Evolutionary conservation across 371 early-diverging fungal genomes (phyloP), one percentile per base, ranked within the genome.

Genomic region (Mortierella sp.): DNA sequence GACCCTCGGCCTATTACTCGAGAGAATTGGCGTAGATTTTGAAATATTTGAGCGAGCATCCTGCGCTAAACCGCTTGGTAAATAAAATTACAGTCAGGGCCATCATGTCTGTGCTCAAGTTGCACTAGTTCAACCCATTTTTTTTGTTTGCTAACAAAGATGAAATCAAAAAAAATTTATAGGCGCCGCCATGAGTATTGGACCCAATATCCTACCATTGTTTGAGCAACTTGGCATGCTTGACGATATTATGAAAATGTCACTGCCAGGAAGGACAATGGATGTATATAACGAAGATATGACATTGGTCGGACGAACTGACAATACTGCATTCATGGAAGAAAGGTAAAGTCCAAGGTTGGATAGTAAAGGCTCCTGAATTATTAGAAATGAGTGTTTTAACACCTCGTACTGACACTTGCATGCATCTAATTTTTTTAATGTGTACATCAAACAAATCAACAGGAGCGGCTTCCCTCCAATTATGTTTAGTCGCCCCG

Each of bases 171-270:
- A 26, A 13, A 53, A 12, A 26, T 22, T 5, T 6, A 15, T 40
- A 64, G 72, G 72, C 10, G 64, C 61, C n/a, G 65, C 59, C 5
- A 71, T 71, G 72, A 65, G 61, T 28, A 51, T 71, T 10, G 60
- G 61, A 12, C 64, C 68, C 13, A 60, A 53, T 26, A 55, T 47
- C 29, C 35, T 76, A 43, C 67, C 76, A 4, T 47, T 71, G 1
- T 67, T 76, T 35, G 70, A 75, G 51, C 75, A 75, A 31, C 34
- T 75, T 23, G 70, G 66, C 12, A 29, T 75, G 37, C 40, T 64
- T 19, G 66, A 72, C 7, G 73, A 78, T n/a, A 58, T 78, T 35
- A 23, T 45, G 29, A 56, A 49, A 22, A 17, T 66, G 17, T 63
- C 76, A 19, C 29, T 67, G 6, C 42, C 67, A 23, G 56, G 62